Percentiles rank a stretch among this genome's conserved stretches.
phyloP scores from a whole-genome alignment of 2,329 filamentous ascomycete genomes.

The Curvularia lunata region DNA sequence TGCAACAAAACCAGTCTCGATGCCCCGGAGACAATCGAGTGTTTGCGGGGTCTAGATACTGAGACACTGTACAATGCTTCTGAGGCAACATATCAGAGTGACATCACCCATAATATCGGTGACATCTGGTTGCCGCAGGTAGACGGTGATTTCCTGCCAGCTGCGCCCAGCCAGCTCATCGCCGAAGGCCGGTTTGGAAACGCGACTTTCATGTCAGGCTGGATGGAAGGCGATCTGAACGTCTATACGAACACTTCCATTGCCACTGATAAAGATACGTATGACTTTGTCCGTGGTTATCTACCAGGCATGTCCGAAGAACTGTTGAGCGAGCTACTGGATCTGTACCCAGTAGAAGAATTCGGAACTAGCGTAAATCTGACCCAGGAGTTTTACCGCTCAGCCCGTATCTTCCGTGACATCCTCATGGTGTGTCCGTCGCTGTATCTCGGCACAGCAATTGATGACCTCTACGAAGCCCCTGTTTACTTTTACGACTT shows the following conservation, averaged over 20 bases:
- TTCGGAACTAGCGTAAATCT: conserved; percentile 53
- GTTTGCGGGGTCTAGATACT: conserved; percentile 55
- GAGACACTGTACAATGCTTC: conserved; percentile 54
- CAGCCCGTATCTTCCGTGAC: conserved; percentile 59
- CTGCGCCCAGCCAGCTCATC: conserved; percentile 53
- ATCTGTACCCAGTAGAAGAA: conserved; percentile 49
- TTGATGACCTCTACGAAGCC: conserved; percentile 48
- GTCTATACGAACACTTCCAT: conserved; percentile 53
- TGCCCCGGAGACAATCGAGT: conserved; percentile 54
- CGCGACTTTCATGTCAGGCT: conserved; percentile 53
- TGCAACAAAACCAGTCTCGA: conserved; percentile 53
- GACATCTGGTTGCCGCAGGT: conserved; percentile 60
- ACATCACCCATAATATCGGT: conserved; percentile 50
- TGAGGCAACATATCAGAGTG: conserved; percentile 51
- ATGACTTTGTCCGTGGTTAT: conserved; percentile 51
- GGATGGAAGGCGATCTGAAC: conserved; percentile 56
- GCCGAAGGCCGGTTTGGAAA: conserved; percentile 52
- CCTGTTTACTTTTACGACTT: conserved; percentile 58
- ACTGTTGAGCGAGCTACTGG: conserved; percentile 35
- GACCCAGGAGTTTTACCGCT: conserved; percentile 58
- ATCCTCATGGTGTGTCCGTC: conserved; percentile 60
- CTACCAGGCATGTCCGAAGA: conserved; percentile 45
- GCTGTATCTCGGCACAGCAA: conserved; percentile 51
- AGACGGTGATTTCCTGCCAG: conserved; percentile 59
- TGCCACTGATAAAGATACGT: conserved; percentile 50